Conservation (phyloP, 768 basidiomycete genomes). For the Coprinopsis sp. region DNA sequence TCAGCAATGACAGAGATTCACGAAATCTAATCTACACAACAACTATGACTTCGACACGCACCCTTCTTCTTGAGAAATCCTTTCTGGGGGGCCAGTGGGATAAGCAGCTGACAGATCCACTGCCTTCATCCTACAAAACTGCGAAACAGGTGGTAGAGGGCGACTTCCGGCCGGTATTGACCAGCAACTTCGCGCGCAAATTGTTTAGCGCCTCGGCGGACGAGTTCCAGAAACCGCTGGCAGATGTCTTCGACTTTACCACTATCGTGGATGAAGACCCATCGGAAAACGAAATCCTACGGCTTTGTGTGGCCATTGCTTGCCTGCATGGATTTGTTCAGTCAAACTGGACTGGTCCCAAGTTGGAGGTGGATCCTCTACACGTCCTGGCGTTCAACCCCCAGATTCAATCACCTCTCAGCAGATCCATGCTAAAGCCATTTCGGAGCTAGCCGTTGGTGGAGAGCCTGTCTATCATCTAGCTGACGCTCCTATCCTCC, state of each 20-base stretch:
- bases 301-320: constrained; percentile 66
- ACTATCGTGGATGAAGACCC: constrained; percentile 22
- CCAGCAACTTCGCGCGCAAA: constrained; percentile 37
- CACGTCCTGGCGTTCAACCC: constrained; percentile 31
- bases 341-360: constrained; percentile 94
- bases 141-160: constrained; percentile 58
- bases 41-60: constrained; percentile 4
- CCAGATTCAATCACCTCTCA: constrained; percentile 36
- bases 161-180: constrained; percentile 50
- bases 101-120: constrained; percentile 16
- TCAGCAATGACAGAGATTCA: neutral
- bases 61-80: constrained; percentile 43
- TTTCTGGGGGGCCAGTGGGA: constrained; percentile 51
- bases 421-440: constrained; percentile 56
- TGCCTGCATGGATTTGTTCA: constrained; percentile 90
- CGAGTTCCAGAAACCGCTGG: constrained; percentile 27
- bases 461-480: constrained; percentile 98
- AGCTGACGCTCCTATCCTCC: constrained; percentile 57
- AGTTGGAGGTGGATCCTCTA: constrained; percentile 55
- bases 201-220: constrained; percentile 31
- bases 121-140: constrained; percentile 27
- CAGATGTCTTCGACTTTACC: constrained; percentile 32
- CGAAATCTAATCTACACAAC: neutral
- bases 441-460: constrained; percentile 71
- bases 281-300: constrained; percentile 47